Evolutionary conservation across 306 rosid species (phyloP), one percentile per base, ranked within the genome.

Genomic region (Corylus americana): DNA sequence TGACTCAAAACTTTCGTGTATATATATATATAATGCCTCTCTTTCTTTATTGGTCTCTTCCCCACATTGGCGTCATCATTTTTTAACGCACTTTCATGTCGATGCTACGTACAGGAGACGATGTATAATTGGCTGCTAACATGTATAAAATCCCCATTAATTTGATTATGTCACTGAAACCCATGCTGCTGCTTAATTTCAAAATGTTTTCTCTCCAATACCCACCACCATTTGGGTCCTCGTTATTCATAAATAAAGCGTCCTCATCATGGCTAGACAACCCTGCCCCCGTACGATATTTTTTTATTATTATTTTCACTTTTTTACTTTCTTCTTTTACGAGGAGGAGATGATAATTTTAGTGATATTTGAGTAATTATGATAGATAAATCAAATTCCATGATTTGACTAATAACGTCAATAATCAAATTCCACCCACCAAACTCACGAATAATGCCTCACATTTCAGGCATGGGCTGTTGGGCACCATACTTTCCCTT

Each of bases 141-240:
- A 67, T 39, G 72, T 35, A 67, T 67, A 39, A 18, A 67, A 79
- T 54, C 50, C 69, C 13, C 44, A 39, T 42, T 31, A 18, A 17
- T 27, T 50, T 70, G 58, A 61, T 64, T 11, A 47, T 76, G 48
- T 87, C 90, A 88, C 92, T 90, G 93, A 92, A 92, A 81, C 76
- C 88, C 83, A 88, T 80, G 92, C 87, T 64, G 47, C 29, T 47
- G 11, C 74, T 63, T 75, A 11, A 70, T 74, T 58, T 70, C 45
- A 6, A 42, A 42, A 42, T 5, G 25, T 71, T 67, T 79, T 77
- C 81, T 31, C 84, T 29, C 83, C 74, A 74, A 53, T 85, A 74
- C 83, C 35, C 35, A 31, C 82, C 80, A 69, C 73, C 77, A 77
- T 54, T 77, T 81, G 78, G 74, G 75, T 54, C 82, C 82, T 87